Conservation (phyloP, 2,329 filamentous ascomycete genomes). For the Mariannaea sp. region DNA sequence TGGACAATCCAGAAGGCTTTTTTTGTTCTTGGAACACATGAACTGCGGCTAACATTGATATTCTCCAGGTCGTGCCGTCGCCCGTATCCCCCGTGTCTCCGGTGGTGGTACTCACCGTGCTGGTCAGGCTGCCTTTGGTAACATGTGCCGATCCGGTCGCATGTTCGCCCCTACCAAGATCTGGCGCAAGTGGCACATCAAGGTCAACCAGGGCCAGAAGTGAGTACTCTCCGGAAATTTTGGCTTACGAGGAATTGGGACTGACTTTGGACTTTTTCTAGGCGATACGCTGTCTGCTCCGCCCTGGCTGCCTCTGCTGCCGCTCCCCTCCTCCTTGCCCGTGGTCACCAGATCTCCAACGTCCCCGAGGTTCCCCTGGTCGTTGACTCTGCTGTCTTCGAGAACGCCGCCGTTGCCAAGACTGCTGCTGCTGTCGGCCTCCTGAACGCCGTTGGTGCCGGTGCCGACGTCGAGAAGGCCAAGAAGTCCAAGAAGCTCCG, state of each 20-base stretch:
- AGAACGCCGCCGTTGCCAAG: slow-evolving; percentile 79
- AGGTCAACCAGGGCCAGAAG: slow-evolving; percentile 99
- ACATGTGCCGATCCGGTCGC: slow-evolving; percentile 99
- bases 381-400: slow-evolving; percentile 87
- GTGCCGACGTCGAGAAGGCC: slow-evolving; percentile 91
- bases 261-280: slow-evolving; percentile 46
- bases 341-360: slow-evolving; percentile 91
- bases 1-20: too few species aligned
- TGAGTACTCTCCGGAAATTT: slow-evolving; percentile 50
- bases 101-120: slow-evolving; percentile 99
- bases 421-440: slow-evolving; percentile 86
- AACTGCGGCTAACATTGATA: slow-evolving; percentile 32
- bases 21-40: too few species aligned
- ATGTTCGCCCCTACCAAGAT: slow-evolving; percentile 99
- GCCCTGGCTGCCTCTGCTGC: slow-evolving; percentile 96
- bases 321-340: slow-evolving; percentile 91
- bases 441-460: slow-evolving; percentile 88
- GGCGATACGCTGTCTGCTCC: slow-evolving; percentile 96
- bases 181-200: slow-evolving; percentile 99
- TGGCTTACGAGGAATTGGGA: neutral
- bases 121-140: slow-evolving; percentile 99
- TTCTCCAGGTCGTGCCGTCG: slow-evolving; percentile 86
- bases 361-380: slow-evolving; percentile 98
- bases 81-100: slow-evolving; percentile 99
- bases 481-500: slow-evolving; percentile 95